Evolutionary conservation across 1,284 basidiomycete genomes (phyloP), one percentile per base, ranked within the genome.

Genomic region (Apiotrichum mycotoxinovorans): DNA sequence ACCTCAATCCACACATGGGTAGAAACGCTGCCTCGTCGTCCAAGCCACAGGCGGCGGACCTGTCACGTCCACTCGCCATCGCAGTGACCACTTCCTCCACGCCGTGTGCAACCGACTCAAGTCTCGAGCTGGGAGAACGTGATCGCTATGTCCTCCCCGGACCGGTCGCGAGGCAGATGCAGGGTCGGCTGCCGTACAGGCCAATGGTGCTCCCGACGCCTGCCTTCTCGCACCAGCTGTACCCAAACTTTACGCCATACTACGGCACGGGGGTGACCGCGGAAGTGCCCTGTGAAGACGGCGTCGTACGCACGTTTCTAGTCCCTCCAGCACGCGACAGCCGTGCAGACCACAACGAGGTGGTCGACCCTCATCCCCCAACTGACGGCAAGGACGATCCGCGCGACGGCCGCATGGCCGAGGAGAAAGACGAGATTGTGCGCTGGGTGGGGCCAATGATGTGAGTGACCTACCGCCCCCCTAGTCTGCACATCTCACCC

Each of bases 401-500:
- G 20, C 63, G 63, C 4, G 61, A 63, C 18, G 38, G 26, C 25
- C 61, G 64, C 18, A 68, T 69, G 66, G 65, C 68, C 12, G 74
- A 75, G 50, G 67, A 64, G 67, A 66, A 66, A 37, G 57, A 60
- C 2, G 58, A 54, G 25, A 38, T 38, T 1, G 60, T 62, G 17
- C 49, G 72, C 42, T 77, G 75, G 75, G 73, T 75, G 22, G 75
- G 75, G 18, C 73, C 75, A 0, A 72, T 75, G 65, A 55, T 77
- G 75, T 77, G 46, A 54, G 72, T 68, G 8, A 3, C 8, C 40
- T n/a, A n/a, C n/a, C n/a, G n/a, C n/a, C n/a, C n/a, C n/a, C n/a
- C n/a, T n/a, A n/a, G n/a, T n/a, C n/a, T n/a, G n/a, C n/a, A n/a
- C n/a, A 30, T 30, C 30, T 30, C n/a, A 30, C 5, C 30, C 5